Evolutionary conservation across 345 rosid genomes (phyloP).

Genomic region (Hypericum androsaemum): DNA sequence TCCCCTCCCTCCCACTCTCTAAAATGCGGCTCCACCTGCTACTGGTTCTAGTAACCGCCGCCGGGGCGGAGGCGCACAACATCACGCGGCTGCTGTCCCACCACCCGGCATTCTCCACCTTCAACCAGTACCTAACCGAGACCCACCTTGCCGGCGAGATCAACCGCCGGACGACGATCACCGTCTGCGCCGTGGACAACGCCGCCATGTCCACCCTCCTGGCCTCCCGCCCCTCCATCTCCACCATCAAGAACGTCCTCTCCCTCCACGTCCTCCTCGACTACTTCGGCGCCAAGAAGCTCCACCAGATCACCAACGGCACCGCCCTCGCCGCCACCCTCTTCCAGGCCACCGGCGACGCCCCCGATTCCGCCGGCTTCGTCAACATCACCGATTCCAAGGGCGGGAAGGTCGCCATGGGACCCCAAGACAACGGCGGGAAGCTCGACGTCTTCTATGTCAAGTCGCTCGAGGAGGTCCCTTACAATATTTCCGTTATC

Average conservation of each 20-base stretch:
- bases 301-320: conserved; percentile 70
- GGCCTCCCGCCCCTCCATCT: conserved; percentile 53
- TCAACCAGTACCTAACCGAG: conserved; percentile 57
- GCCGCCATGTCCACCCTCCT: conserved; percentile 70
- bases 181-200: conserved; percentile 65
- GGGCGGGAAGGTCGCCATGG: conserved; percentile 82
- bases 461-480: conserved; percentile 64
- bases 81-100: conserved; percentile 35
- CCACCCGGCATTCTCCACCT: conserved; percentile 58
- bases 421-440: conserved; percentile 70
- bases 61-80: conserved; percentile 62
- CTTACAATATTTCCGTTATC: conserved; percentile 72
- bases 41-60: neutral
- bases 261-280: conserved; percentile 76
- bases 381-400: conserved; percentile 79
- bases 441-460: conserved; percentile 68
- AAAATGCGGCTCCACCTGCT: no score
- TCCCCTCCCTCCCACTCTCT: no score
- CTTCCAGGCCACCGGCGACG: conserved; percentile 87
- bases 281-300: conserved; percentile 69
- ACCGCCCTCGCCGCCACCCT: conserved; percentile 70
- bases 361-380: conserved; percentile 70
- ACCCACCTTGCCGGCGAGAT: conserved; percentile 84
- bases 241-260: conserved; percentile 59
- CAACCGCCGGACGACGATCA: conserved; percentile 75